These are phyloP conservation scores for Paecilomyces fulvus DNA, from an alignment of 2,329 filamentous ascomycete genomes.

Conservation along the genomic window DNA sequence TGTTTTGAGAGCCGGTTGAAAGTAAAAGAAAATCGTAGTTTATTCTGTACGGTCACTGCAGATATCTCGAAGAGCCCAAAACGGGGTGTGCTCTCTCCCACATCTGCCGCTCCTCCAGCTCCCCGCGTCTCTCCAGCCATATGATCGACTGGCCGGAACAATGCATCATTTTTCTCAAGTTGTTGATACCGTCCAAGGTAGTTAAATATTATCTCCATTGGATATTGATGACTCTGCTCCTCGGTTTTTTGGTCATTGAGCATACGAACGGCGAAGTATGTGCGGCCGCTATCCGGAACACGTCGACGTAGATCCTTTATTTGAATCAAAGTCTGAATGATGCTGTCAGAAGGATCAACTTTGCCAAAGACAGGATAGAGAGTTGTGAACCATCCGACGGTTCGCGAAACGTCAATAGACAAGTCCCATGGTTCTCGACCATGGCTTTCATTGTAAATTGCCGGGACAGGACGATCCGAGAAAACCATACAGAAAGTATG, in stretches of 20 bases:
- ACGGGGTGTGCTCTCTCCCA: conserved; percentile 36
- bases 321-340: conserved; percentile 23
- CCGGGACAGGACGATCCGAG: conserved; percentile 29
- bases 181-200: conserved; percentile 35
- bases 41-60: conserved; percentile 40
- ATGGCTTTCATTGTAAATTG: conserved; percentile 43
- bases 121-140: conserved; percentile 40
- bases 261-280: conserved; percentile 28
- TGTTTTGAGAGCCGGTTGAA: conserved; percentile 43
- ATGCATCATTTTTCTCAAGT: conserved; percentile 35
- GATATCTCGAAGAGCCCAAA: conserved; percentile 47
- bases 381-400: conserved; percentile 46
- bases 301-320: conserved; percentile 32
- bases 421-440: conserved; percentile 40
- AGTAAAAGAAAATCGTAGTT: conserved; percentile 42
- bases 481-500: conserved; percentile 39
- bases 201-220: conserved; percentile 37
- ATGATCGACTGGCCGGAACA: conserved; percentile 36
- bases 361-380: conserved; percentile 37
- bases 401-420: conserved; percentile 40
- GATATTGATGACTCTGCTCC: conserved; percentile 28
- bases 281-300: conserved; percentile 30
- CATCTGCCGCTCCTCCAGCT: conserved; percentile 38
- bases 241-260: conserved; percentile 21
- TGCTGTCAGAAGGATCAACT: conserved; percentile 15